phyloP scores from a whole-genome alignment of 495 filamentous ascomycete genomes.

The Recurvomyces mirabilis region DNA sequence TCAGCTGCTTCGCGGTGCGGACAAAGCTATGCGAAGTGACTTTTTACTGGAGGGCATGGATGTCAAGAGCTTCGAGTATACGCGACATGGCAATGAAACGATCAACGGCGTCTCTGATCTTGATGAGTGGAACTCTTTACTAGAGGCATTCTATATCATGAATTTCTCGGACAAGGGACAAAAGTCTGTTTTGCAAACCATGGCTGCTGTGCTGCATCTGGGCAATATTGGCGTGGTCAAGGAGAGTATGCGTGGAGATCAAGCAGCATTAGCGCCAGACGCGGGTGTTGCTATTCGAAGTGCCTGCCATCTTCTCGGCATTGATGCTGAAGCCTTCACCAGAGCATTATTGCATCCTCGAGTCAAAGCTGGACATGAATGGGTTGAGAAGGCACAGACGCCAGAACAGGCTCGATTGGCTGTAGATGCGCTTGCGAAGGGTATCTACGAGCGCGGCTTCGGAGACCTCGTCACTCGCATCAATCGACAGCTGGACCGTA shows the following conservation, averaged over 20 bases:
- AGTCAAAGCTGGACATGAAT: conserved; percentile 91
- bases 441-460: conserved; percentile 93
- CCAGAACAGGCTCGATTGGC: conserved; percentile 87
- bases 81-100: conserved; percentile 74
- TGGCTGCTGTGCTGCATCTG: conserved; percentile 85
- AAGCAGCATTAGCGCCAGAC: conserved; percentile 69
- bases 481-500: conserved; percentile 80
- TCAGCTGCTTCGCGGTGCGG: conserved; percentile 79
- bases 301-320: conserved; percentile 76
- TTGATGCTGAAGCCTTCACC: conserved; percentile 70
- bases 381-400: conserved; percentile 96
- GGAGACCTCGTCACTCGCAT: conserved; percentile 85
- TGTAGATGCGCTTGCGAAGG: conserved; percentile 87
- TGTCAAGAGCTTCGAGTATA: conserved; percentile 84
- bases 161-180: conserved; percentile 84
- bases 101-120: conserved; percentile 84
- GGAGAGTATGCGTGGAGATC: conserved; percentile 81
- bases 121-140: conserved; percentile 78
- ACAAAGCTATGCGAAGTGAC: conserved; percentile 55
- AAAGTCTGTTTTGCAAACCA: conserved; percentile 65
- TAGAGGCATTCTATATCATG: conserved; percentile 94
- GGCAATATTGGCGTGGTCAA: conserved; percentile 83
- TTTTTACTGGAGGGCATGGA: conserved; percentile 62
- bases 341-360: conserved; percentile 81
- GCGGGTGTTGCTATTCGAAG: conserved; percentile 58